phyloP scores from a whole-genome alignment of 768 basidiomycete species.

The Agaricus subrufescens region DNA sequence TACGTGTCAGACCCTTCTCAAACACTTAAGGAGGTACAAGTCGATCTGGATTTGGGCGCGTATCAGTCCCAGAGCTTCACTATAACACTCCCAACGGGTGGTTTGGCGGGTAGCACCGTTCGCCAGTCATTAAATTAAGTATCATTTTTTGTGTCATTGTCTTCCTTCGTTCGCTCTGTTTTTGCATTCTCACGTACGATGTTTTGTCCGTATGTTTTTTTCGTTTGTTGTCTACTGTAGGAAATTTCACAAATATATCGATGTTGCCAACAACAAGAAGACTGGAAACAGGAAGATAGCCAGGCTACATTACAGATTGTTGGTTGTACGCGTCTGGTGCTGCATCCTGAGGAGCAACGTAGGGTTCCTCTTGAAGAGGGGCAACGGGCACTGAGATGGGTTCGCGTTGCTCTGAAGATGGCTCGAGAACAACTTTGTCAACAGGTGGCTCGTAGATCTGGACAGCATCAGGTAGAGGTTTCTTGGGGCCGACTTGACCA shows the following conservation, averaged over 20 bases:
- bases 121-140: conserved; percentile 13
- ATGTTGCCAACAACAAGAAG: neutral
- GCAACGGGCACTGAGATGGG: conserved; percentile 48
- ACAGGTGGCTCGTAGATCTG: conserved; percentile 84
- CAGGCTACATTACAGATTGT: conserved; percentile 56
- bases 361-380: conserved; percentile 50
- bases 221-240: conserved; percentile 12
- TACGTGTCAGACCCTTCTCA: conserved; percentile 69
- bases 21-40: conserved; percentile 27
- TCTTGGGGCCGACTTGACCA: conserved; percentile 82
- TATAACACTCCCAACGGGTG: conserved; percentile 42
- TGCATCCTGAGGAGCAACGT: conserved; percentile 34
- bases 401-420: conserved; percentile 86
- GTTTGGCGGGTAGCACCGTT: conserved; percentile 47
- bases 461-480: conserved; percentile 94
- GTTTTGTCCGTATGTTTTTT: neutral
- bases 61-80: conserved; percentile 23
- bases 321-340: conserved; percentile 34
- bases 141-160: neutral
- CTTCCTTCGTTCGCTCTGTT: neutral
- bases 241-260: neutral
- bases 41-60: conserved; percentile 29
- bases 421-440: conserved; percentile 87
- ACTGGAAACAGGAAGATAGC: conserved; percentile 15
- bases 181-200: neutral